Evolutionary conservation across 1,139 yeast genomes (phyloP).

Genomic region (Suhomyces chickasaworum): DNA sequence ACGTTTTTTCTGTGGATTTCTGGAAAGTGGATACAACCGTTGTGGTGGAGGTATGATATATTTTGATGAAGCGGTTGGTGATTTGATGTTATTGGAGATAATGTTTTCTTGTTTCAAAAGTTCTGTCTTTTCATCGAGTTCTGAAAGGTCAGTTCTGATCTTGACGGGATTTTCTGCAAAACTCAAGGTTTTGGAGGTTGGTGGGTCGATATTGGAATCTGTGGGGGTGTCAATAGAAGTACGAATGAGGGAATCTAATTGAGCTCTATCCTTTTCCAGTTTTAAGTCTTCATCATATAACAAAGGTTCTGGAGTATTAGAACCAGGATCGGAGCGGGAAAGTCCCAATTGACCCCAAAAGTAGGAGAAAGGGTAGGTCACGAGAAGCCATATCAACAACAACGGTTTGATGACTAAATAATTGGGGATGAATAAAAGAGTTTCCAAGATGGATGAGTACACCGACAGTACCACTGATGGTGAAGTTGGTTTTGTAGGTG

Average conservation of each 20-base stretch:
- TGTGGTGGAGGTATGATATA: constrained; percentile 53
- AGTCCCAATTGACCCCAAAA: constrained; percentile 27
- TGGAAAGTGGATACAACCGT: constrained; percentile 43
- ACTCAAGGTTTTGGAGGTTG: constrained; percentile 4
- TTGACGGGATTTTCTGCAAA: constrained; percentile 12
- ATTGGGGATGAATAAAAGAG: constrained; percentile 44
- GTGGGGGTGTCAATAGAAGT: constrained; percentile 7
- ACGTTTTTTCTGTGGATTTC: constrained; percentile 42
- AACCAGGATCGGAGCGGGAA: constrained; percentile 9
- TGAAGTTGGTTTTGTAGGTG: neutral
- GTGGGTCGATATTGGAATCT: neutral
- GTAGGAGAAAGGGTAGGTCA: constrained; percentile 52
- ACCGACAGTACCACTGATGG: neutral
- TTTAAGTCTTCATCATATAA: constrained; percentile 9
- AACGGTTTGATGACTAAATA: constrained; percentile 48
- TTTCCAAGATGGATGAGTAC: constrained; percentile 5
- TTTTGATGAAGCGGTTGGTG: constrained; percentile 56
- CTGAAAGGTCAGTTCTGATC: constrained; percentile 10
- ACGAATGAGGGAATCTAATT: constrained; percentile 6
- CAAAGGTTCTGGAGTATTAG: neutral
- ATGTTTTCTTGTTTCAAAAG: constrained; percentile 42
- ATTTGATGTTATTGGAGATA: constrained; percentile 52
- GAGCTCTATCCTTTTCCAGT: constrained; percentile 8
- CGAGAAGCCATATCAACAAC: constrained; percentile 41
- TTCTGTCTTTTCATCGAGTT: constrained; percentile 45